Conservation (phyloP, 176 grass and related monocot species). For the Ensete ventricosum region DNA sequence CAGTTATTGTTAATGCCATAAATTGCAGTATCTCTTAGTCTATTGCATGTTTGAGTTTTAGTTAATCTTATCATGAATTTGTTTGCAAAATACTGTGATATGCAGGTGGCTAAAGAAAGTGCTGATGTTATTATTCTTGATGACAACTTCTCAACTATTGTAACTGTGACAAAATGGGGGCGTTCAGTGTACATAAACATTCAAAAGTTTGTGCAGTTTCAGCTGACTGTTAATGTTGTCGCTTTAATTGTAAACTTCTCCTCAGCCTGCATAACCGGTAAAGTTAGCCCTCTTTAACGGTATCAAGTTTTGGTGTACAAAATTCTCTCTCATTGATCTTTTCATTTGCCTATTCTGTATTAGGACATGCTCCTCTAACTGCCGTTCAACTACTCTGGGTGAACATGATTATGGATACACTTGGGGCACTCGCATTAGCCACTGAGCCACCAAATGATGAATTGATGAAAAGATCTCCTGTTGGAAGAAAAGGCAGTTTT, state of each 20-base stretch:
- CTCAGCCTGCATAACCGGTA: slow-evolving; percentile 50
- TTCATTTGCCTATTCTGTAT: neutral
- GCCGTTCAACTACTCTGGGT: slow-evolving; percentile 94
- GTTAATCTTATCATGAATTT: neutral
- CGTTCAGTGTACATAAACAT: slow-evolving; percentile 47
- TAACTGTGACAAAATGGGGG: slow-evolving; percentile 42
- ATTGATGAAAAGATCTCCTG: slow-evolving; percentile 65
- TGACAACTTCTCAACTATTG: slow-evolving; percentile 45
- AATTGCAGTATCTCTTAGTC: neutral
- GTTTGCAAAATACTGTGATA: neutral
- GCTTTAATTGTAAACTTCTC: slow-evolving; percentile 38
- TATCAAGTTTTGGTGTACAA: neutral
- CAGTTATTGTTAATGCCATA: neutral
- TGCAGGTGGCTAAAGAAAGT: slow-evolving; percentile 49
- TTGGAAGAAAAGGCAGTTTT: slow-evolving; percentile 71
- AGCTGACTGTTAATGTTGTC: slow-evolving; percentile 44
- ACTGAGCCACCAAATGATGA: slow-evolving; percentile 73
- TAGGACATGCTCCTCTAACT: slow-evolving; percentile 25
- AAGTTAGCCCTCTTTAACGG: neutral
- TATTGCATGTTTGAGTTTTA: neutral
- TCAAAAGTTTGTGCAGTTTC: slow-evolving; percentile 51
- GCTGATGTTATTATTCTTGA: slow-evolving; percentile 47
- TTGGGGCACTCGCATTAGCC: slow-evolving; percentile 80
- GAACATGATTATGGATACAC: slow-evolving; percentile 99
- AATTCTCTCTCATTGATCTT: neutral